phyloP scores from a whole-genome alignment of 225 moss, liverwort and hornwort genomes.

The Neckera pumila region DNA sequence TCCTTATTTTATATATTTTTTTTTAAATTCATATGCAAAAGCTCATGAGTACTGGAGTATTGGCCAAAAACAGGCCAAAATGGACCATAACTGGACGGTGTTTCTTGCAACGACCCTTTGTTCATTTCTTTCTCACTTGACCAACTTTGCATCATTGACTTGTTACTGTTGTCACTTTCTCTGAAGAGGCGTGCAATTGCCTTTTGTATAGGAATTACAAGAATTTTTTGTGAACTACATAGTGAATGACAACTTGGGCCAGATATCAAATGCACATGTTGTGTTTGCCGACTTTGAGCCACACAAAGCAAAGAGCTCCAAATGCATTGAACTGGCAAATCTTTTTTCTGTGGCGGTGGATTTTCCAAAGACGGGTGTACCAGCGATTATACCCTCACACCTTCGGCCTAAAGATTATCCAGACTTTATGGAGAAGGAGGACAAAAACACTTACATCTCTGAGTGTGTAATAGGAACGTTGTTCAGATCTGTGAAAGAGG shows the following conservation, averaged over 20 bases:
- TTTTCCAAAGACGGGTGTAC: slow-evolving; percentile 75
- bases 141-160: not conserved
- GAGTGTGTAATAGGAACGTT: slow-evolving; percentile 48
- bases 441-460: slow-evolving; percentile 42
- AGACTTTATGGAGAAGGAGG: slow-evolving; percentile 84
- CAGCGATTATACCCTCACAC: slow-evolving; percentile 34
- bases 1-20: too few relatives aligned
- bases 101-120: too few relatives aligned
- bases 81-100: too few relatives aligned
- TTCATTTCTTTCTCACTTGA: not conserved
- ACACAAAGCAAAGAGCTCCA: slow-evolving; percentile 36
- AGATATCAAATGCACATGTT: slow-evolving; percentile 82
- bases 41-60: too few relatives aligned
- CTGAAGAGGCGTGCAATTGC: not conserved
- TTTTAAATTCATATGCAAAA: too few relatives aligned
- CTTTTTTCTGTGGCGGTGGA: slow-evolving; percentile 67
- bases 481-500: slow-evolving; percentile 43
- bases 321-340: slow-evolving; percentile 56
- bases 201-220: slow-evolving; percentile 54
- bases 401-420: slow-evolving; percentile 50
- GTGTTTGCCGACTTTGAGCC: slow-evolving; percentile 56
- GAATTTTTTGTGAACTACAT: slow-evolving; percentile 69
- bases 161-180: not conserved
- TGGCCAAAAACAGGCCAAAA: too few relatives aligned
- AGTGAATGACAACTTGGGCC: slow-evolving; percentile 54